Base-by-base conservation (phyloP, 495 filamentous ascomycete genomes). In the Tuber umbilicatum region DNA sequence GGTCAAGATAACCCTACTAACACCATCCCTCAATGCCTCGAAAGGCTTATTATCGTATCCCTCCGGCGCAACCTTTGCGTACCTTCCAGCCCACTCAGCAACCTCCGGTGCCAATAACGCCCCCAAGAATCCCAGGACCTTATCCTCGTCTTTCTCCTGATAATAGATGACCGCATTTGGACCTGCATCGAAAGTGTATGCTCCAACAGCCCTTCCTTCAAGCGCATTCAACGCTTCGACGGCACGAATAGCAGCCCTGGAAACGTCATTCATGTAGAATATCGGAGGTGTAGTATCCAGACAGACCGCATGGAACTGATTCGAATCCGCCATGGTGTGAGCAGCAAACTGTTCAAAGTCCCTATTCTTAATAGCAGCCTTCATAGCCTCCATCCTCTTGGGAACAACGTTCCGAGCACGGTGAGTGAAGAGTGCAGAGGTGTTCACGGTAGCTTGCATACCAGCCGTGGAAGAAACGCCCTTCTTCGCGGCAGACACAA, bases 91-190 rank as follows among this genome's bases (percentile, higher is more conserved):
- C 89, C 90, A 92, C n/a, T 89, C 90, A 68, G 87, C 85, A 1
- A 91, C 83, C 31, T 81, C 84, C 5, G 84, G 84, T 27, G 91
- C 81, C 12, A 86, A 77, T 16, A 64, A 35, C 41, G 77, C 79
- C 83, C 89, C 89, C 83, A 97, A 90, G 2, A 88, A 88, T 6
- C 92, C 93, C 1, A 91, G 86, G 31, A 99, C 91, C 7, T 87
- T 82, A 38, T 85, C 87, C 70, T 89, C 88, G 79, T 94, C 88
- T 86, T 92, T 86, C 84, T 93, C 91, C 42, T 92, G 88, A 77
- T 94, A 97, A 84, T 98, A 99, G 67, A 99, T 89, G 41, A 99
- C 95, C 42, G 92, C 92, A 83, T 99, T 99, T 77, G 95, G 96
- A 68, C 95, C 95, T 2, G 95, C 95, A 84, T 99, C 95, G 82